phyloP scores from a whole-genome alignment of 768 basidiomycete species.

The Hortiboletus flavorubellus region DNA sequence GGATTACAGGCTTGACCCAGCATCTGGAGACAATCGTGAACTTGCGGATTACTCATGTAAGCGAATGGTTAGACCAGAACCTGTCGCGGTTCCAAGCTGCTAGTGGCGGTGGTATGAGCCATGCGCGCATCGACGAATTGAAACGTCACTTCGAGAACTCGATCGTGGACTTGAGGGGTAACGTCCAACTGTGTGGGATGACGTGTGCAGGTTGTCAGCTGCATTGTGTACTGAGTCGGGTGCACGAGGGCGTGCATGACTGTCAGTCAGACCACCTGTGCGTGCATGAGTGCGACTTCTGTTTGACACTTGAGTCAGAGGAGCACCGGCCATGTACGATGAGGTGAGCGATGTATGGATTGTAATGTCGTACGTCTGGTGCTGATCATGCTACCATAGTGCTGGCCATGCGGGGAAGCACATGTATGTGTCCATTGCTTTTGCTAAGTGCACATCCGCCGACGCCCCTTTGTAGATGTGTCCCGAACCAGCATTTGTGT shows the following conservation, averaged over 20 bases:
- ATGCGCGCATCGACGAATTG: conserved; percentile 45
- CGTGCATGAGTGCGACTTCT: conserved; percentile 41
- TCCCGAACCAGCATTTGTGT: conserved; percentile 50
- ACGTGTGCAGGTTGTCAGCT: conserved; percentile 49
- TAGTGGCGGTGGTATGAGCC: conserved; percentile 3
- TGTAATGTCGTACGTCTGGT: not conserved
- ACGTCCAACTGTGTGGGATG: conserved; percentile 47
- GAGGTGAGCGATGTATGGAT: conserved; percentile 35
- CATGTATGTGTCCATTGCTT: conserved; percentile 36
- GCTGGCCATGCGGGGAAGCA: conserved; percentile 58
- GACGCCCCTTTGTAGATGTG: conserved; percentile 40
- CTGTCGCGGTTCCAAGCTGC: conserved; percentile 41
- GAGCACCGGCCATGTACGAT: conserved; percentile 40
- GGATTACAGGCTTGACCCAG: conserved; percentile 36
- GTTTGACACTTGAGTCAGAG: conserved; percentile 26
- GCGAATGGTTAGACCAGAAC: conserved; percentile 51
- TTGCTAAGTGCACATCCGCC: fast-evolving
- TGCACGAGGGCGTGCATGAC: conserved; percentile 46
- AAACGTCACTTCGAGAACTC: conserved; percentile 41
- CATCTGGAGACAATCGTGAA: conserved; percentile 41
- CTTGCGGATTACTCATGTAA: conserved; percentile 45
- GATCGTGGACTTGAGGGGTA: conserved; percentile 44
- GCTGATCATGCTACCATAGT: conserved; percentile 26
- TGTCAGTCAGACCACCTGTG: conserved; percentile 53
- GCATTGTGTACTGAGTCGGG: conserved; percentile 42